phyloP scores from a whole-genome alignment of 805 yeast genomes.

The Pichia deserticola region DNA sequence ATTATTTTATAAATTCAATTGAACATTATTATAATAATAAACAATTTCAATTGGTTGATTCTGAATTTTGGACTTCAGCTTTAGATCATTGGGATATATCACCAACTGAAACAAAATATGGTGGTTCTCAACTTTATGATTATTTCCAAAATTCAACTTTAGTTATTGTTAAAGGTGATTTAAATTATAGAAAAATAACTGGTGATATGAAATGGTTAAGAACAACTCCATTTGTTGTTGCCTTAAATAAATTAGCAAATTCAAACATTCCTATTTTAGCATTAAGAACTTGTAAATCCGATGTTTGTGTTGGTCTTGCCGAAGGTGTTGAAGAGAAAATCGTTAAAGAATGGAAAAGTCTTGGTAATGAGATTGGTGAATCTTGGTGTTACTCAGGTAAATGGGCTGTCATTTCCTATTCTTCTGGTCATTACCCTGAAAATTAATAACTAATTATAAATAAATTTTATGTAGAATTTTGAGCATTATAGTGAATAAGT shows the following conservation, averaged over 20 bases:
- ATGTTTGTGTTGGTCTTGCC: slow-evolving; percentile 80
- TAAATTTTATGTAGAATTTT: background rate
- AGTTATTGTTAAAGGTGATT: slow-evolving; percentile 87
- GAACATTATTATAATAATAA: slow-evolving; percentile 39
- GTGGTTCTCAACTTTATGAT: slow-evolving; percentile 55
- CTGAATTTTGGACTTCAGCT: slow-evolving; percentile 83
- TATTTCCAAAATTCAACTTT: slow-evolving; percentile 59
- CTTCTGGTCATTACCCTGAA: slow-evolving; percentile 28
- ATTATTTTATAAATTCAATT: slow-evolving; percentile 40
- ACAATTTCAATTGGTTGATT: slow-evolving; percentile 42
- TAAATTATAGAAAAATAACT: slow-evolving; percentile 89
- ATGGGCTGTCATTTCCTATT: slow-evolving; percentile 82
- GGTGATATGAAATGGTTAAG: slow-evolving; percentile 88
- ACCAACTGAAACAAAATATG: slow-evolving; percentile 41
- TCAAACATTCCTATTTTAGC: slow-evolving; percentile 62
- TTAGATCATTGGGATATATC: slow-evolving; percentile 67
- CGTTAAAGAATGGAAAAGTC: slow-evolving; percentile 44
- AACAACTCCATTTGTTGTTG: slow-evolving; percentile 63
- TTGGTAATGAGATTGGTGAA: slow-evolving; percentile 57
- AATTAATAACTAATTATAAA: background rate
- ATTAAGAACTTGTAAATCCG: slow-evolving; percentile 93
- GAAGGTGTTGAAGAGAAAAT: slow-evolving; percentile 68
- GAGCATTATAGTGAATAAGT: background rate
- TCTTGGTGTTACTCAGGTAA: slow-evolving; percentile 87
- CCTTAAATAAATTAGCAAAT: slow-evolving; percentile 61